Base-by-base conservation (phyloP, 805 yeast genomes). In the Wickerhamiella azyma region DNA sequence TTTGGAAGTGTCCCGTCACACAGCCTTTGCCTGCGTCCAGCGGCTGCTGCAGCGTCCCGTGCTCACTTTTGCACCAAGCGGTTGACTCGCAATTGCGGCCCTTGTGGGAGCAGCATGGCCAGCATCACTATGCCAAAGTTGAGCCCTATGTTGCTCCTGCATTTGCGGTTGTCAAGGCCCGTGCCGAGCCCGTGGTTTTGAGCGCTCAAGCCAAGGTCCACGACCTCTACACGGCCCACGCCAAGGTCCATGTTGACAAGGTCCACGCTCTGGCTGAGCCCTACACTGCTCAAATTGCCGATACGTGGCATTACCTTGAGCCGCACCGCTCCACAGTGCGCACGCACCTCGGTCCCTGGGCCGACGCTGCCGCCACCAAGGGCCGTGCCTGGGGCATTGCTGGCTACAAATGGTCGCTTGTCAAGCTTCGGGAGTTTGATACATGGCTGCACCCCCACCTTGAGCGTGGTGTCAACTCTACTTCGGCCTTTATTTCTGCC, bases 1-100 rank as follows among this genome's bases (percentile, higher is more conserved):
- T 41, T 3, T 46, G 45, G 46, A 37, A 41, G 33, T 46, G 49
- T 39, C 49, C 49, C n/a, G 36, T 46, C 16, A 17, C 9, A 28
- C 38, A 38, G 35, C 45, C 45, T 2, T 21, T 45, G 16, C 24
- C 24, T 21, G 24, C 24, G 7, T 21, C 24, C 6, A 13, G 14
- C 33, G 26, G 28, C 21, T 42, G 45, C 38, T 9, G 28, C 35
- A 36, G 45, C 36, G 19, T 26, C 8, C 45, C 45, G 35, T 42
- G 45, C 38, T 14, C 19, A 10, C 21, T 29, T 16, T 13, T 42
- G 21, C 45, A 42, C 17, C 26, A 33, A 18, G 36, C 28, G 14
- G 26, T 26, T 9, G 40, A 42, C 38, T 26, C 14, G 19, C 45
- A 42, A 11, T 29, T 42, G 30, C 35, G 16, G 19, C 45, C 45